Percentiles rank a stretch among this genome's conserved stretches.
These are phyloP conservation scores for Floccularia luteovirens DNA, from an alignment of 768 basidiomycete species.

Conservation along the genomic window DNA sequence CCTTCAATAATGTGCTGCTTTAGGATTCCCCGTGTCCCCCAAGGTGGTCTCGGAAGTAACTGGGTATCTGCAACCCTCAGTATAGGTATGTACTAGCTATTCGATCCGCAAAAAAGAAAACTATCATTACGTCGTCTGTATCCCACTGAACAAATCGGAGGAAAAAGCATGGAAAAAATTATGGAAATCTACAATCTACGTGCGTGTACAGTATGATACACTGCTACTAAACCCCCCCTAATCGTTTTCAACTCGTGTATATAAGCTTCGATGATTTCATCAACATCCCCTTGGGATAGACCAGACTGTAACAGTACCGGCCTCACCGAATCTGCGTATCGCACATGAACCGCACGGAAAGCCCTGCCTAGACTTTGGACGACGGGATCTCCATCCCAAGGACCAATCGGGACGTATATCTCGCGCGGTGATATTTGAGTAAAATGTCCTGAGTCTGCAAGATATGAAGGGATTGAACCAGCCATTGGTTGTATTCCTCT, in stretches of 20 bases:
- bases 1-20: too few species aligned
- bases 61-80: too few species aligned
- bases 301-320: constrained; percentile 38
- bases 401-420: constrained; percentile 47
- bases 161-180: too few species aligned
- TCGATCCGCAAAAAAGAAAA: too few species aligned
- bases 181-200: constrained; percentile 14
- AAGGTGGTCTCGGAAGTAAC: too few species aligned
- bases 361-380: constrained; percentile 30
- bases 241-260: constrained; percentile 37
- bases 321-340: constrained; percentile 40
- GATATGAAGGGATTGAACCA: constrained; percentile 23
- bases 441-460: constrained; percentile 33
- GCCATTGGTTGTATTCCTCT: constrained; percentile 32
- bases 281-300: constrained; percentile 24
- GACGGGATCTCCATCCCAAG: constrained; percentile 32
- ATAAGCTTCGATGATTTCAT: constrained; percentile 30
- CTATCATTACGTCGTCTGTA: too few species aligned
- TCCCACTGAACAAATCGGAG: too few species aligned
- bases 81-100: too few species aligned
- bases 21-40: too few species aligned
- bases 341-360: constrained; percentile 27
- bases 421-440: constrained; percentile 22
- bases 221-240: constrained; percentile 38
- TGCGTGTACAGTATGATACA: constrained; percentile 45